Evolutionary conservation across 2,329 filamentous ascomycete species (phyloP).

Genomic region (Aspergillus versicolor): DNA sequence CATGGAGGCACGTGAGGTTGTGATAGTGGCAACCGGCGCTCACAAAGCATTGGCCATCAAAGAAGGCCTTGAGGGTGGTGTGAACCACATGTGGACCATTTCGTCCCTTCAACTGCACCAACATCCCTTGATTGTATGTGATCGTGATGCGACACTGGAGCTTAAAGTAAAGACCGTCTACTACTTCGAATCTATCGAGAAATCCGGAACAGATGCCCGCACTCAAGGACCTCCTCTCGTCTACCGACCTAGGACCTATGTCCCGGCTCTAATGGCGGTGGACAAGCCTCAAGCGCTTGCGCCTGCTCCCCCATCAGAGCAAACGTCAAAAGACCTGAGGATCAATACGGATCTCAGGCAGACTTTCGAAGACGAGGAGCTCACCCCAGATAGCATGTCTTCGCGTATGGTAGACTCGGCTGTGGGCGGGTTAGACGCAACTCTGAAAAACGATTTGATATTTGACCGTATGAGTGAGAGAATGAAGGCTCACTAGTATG

Average conservation of each 20-base stretch:
- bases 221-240: constrained; percentile 45
- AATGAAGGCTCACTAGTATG: constrained; percentile 27
- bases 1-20: constrained; percentile 75
- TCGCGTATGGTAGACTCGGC: constrained; percentile 48
- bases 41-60: constrained; percentile 79
- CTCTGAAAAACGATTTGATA: constrained; percentile 41
- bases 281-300: constrained; percentile 27
- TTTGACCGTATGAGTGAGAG: constrained; percentile 46
- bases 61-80: constrained; percentile 74
- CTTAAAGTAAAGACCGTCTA: constrained; percentile 72
- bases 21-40: constrained; percentile 77
- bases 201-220: constrained; percentile 54
- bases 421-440: constrained; percentile 42
- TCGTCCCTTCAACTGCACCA: constrained; percentile 78
- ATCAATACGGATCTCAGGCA: constrained; percentile 45
- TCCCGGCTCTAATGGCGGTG: constrained; percentile 27
- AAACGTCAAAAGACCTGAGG: constrained; percentile 41
- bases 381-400: constrained; percentile 51
- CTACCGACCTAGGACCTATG: constrained; percentile 38
- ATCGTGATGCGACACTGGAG: constrained; percentile 75
- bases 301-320: constrained; percentile 28
- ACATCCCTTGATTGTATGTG: constrained; percentile 78
- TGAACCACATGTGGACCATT: constrained; percentile 91
- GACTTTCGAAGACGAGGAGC: constrained; percentile 41
- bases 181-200: constrained; percentile 72